Evolutionary conservation across 345 rosid genomes (phyloP).

Genomic region (Citrus australasica): DNA sequence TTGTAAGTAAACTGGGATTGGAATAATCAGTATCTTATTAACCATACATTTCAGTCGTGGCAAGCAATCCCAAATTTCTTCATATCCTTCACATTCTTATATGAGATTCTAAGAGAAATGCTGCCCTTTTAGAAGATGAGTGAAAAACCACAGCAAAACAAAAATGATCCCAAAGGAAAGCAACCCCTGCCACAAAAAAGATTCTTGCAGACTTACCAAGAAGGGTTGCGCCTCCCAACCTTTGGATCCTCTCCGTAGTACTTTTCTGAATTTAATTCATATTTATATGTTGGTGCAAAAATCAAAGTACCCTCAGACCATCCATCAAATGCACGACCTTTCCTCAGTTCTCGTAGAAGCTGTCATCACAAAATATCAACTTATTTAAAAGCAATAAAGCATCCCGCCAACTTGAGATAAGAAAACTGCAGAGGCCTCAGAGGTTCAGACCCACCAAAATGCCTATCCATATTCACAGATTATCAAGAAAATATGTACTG

Average conservation of each 20-base stretch:
- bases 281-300: constrained; percentile 92
- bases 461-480: background rate
- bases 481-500: background rate
- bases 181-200: background rate
- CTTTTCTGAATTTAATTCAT: constrained; percentile 66
- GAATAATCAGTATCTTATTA: background rate
- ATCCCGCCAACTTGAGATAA: constrained; percentile 3
- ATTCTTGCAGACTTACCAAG: constrained; percentile 50
- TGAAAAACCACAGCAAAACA: background rate
- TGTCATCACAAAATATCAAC: constrained; percentile 21
- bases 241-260: constrained; percentile 73
- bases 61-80: background rate
- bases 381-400: constrained; percentile 1
- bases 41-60: background rate
- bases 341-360: constrained; percentile 68
- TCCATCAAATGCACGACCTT: constrained; percentile 78
- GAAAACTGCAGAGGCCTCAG: background rate
- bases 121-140: background rate
- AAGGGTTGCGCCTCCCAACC: constrained; percentile 77
- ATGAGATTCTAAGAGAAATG: background rate
- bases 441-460: background rate
- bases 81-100: background rate
- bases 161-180: background rate
- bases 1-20: background rate
- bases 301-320: constrained; percentile 75